Base-by-base conservation (phyloP, 257 asterid genomes). In the Nicotiana knightiana region DNA sequence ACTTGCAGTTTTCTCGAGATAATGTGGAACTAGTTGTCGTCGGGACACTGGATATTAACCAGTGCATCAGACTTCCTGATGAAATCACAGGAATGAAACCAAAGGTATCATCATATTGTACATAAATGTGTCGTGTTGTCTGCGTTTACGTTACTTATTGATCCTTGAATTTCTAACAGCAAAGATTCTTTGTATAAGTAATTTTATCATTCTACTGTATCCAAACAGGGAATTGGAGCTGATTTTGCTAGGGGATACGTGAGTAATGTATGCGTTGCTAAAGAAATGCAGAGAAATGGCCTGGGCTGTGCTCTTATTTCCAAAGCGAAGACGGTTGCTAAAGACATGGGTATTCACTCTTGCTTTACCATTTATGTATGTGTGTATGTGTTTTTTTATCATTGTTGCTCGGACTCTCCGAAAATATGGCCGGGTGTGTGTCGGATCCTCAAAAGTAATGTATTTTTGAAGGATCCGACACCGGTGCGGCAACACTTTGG, bases 201-300 rank as follows among this genome's bases (percentile, higher is more conserved):
- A 71, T 59, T 18, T 9, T 37, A 51, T 75, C 46, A 4, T 75
- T 75, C 15, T 75, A 26, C 43, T 84, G 76, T 84, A 83, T 85
- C 67, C 86, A 6, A 66, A 87, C 90, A 96, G 97, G 98, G 94
- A 84, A 89, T 91, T 67, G 97, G 96, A 83, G 92, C 95, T 79
- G 97, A 96, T 88, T 92, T 91, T 88, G 97, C 96, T 1, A 92
- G 99, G 88, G 99, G 97, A 33, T 94, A 96, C 88, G 87, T 96
- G 68, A 91, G 95, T 85, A 94, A 94, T 67, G 97, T 96, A 73
- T 93, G 97, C 79, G 98, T 93, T 81, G 99, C 99, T 59, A 83
- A 85, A 61, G 99, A 96, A 86, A 85, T 94, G 84, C 97, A 89
- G 3, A 90, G 97, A 81, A 92, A 91, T 81, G 98, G 98, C 66